Evolutionary conservation across 805 yeast species (phyloP), one percentile per base, ranked within the genome.

Genomic region (Ogataea wickerhamii): DNA sequence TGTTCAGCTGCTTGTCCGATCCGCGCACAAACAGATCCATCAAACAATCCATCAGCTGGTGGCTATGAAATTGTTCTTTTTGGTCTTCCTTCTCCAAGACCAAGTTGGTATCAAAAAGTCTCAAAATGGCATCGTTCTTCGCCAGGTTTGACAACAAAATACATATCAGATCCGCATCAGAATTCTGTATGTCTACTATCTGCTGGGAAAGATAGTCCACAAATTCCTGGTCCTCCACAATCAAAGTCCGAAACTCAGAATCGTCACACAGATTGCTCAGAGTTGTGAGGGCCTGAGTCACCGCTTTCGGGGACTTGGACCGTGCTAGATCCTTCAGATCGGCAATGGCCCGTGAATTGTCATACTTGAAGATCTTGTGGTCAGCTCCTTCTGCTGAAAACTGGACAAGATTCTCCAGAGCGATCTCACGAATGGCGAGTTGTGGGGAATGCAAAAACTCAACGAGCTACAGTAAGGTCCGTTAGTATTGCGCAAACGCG

Each of bases 1-100:
- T 74, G 65, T 87, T 87, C 42, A 87, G 68, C 12, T 76, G 61
- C 56, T 87, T 70, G 52, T 83, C 88, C 32, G 74, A 70, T 6
- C 96, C 96, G 55, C 84, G 84, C 28, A 88, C 95, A 56, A 87
- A 88, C 54, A 89, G 79, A 62, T 87, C 95, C 80, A 89, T 77
- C 22, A 89, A 67, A 59, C 89, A 83, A 52, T 86, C 95, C 63
- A 87, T 70, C 5, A 78, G 80, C 18, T 65, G 70, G 8, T 48
- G 52, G 45, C 84, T 78, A 44, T 70, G 74, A 66, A 85, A 87
- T 5, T 73, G 56, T 3, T 48, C 64, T 35, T 67, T 69, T 11
- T 12, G 29, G 29, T 74, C 73, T 54, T 18, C 60, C 42, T 51
- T 68, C 38, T 44, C 56, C 34, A 58, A 48, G 33, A 54, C 56